Conservation (phyloP, 208 protist genomes). For the Wallacemonas collosoma region DNA sequence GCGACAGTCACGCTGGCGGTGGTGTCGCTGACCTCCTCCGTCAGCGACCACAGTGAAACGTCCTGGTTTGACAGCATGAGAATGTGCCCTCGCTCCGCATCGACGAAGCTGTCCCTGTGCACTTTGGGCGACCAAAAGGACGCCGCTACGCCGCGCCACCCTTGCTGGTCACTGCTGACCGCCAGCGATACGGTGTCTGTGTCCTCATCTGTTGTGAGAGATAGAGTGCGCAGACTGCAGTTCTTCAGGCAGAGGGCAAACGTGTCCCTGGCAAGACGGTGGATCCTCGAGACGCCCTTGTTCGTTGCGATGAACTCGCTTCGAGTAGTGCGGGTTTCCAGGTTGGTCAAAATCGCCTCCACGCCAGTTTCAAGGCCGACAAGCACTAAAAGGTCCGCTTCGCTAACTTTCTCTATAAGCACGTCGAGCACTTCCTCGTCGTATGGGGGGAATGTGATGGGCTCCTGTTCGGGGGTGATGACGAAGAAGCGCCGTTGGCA, state of each 20-base stretch:
- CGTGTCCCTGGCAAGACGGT: conserved; percentile 47
- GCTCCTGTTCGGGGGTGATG: conserved; percentile 31
- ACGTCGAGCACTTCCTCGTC: conserved; percentile 47
- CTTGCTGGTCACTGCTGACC: conserved; percentile 14
- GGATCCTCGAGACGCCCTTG: conserved; percentile 35
- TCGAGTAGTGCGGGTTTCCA: conserved; percentile 5
- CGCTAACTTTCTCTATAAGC: conserved; percentile 41
- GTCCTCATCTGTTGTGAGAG: conserved; percentile 1
- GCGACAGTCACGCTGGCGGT: background rate
- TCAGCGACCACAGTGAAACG: conserved; percentile 36
- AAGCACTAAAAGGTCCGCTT: conserved; percentile 40
- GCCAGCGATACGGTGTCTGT: background rate
- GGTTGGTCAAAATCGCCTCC: conserved; percentile 22
- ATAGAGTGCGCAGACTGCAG: conserved; percentile 39
- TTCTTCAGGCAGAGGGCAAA: conserved; percentile 68
- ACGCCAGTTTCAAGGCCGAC: conserved; percentile 60
- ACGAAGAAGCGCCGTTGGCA: conserved; percentile 53
- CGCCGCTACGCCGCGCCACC: conserved; percentile 7
- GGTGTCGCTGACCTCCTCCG: conserved; percentile 9
- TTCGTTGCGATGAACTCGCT: conserved; percentile 32
- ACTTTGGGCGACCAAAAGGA: conserved; percentile 10
- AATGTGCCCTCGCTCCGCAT: conserved; percentile 31
- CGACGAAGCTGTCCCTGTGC: conserved; percentile 54
- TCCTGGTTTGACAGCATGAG: conserved; percentile 33
- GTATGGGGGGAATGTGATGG: conserved; percentile 69